Percentiles rank a stretch among this genome's conserved stretches.
Evolutionary conservation across 108 stramenopile genomes (phyloP).

Genomic region (Stephanodiscus triporus): DNA sequence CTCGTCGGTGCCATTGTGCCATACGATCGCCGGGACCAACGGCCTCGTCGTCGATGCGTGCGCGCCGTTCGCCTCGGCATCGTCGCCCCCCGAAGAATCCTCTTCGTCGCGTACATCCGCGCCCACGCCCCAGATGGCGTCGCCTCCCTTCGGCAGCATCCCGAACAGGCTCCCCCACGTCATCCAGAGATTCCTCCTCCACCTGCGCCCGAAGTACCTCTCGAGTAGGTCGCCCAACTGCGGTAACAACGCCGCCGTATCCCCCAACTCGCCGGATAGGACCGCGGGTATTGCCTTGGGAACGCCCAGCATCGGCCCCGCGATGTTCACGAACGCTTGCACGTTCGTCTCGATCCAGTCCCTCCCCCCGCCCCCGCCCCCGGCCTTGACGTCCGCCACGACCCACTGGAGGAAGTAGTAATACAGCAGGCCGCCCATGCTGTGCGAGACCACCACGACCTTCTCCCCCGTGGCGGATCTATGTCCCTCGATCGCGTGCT

Average conservation of each 20-base stretch:
- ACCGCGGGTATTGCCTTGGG: constrained; percentile 79
- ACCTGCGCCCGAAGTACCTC: constrained; percentile 67
- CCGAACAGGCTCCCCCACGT: constrained; percentile 81
- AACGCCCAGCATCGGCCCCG: constrained; percentile 88
- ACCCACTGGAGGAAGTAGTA: constrained; percentile 92
- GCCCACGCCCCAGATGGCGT: constrained; percentile 77
- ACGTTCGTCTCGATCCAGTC: constrained; percentile 83
- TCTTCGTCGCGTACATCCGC: constrained; percentile 14
- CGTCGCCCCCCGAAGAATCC: not conserved
- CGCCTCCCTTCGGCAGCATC: constrained; percentile 89
- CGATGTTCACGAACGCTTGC: constrained; percentile 84
- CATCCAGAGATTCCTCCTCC: constrained; percentile 66
- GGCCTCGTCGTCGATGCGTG: not conserved
- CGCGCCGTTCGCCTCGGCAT: not conserved
- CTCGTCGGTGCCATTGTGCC: constrained; percentile 34
- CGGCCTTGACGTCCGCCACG: constrained; percentile 42
- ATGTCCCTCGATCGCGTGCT: constrained; percentile 74
- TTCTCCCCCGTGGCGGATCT: constrained; percentile 69
- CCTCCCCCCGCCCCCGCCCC: constrained; percentile 79
- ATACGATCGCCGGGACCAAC: constrained; percentile 25
- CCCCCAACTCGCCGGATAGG: constrained; percentile 88
- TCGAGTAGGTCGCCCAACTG: constrained; percentile 68
- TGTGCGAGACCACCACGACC: constrained; percentile 80
- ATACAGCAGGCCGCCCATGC: constrained; percentile 71
- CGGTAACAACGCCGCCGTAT: constrained; percentile 70